Evolutionary conservation across 352 stramenopile species (phyloP).

Genomic region (Phytopythium aichiense): DNA sequence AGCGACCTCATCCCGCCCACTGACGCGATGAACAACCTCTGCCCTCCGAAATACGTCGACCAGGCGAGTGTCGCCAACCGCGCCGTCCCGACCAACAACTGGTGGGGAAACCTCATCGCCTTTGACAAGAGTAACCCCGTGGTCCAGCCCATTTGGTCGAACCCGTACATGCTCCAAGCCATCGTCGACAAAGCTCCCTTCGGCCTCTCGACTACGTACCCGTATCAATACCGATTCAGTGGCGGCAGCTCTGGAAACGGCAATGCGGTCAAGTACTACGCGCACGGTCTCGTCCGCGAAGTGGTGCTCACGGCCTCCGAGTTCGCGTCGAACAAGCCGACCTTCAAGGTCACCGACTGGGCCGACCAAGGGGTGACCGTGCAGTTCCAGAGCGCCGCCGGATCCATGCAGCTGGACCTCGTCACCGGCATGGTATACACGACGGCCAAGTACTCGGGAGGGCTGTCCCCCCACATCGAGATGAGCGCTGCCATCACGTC

Average conservation of each 20-base stretch:
- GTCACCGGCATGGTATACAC: too few relatives aligned
- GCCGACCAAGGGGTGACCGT: constrained; percentile 72
- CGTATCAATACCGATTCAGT: constrained; percentile 74
- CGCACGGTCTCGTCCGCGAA: too few relatives aligned
- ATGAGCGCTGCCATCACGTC: too few relatives aligned
- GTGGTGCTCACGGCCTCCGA: constrained; percentile 64
- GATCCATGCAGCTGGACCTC: too few relatives aligned
- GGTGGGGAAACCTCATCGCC: constrained; percentile 82
- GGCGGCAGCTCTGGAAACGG: constrained; percentile 64
- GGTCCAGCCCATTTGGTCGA: too few relatives aligned
- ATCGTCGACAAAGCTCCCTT: too few relatives aligned
- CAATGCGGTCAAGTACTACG: constrained; percentile 82
- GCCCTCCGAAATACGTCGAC: constrained; percentile 25
- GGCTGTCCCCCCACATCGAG: too few relatives aligned
- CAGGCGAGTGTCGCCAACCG: constrained; percentile 12
- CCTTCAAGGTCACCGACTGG: too few relatives aligned
- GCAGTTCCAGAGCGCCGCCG: too few relatives aligned
- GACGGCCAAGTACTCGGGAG: constrained; percentile 71
- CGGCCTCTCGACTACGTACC: constrained; percentile 64
- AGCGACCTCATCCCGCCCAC: constrained; percentile 53
- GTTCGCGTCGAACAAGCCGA: too few relatives aligned
- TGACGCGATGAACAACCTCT: constrained; percentile 42
- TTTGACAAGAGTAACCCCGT: too few relatives aligned
- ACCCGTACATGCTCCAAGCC: too few relatives aligned
- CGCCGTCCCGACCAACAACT: constrained; percentile 75